A percentile compares a stretch with the other conserved stretches of the same genome.
phyloP scores from a whole-genome alignment of 208 protist genomes.

The Leishmania mexicana region DNA sequence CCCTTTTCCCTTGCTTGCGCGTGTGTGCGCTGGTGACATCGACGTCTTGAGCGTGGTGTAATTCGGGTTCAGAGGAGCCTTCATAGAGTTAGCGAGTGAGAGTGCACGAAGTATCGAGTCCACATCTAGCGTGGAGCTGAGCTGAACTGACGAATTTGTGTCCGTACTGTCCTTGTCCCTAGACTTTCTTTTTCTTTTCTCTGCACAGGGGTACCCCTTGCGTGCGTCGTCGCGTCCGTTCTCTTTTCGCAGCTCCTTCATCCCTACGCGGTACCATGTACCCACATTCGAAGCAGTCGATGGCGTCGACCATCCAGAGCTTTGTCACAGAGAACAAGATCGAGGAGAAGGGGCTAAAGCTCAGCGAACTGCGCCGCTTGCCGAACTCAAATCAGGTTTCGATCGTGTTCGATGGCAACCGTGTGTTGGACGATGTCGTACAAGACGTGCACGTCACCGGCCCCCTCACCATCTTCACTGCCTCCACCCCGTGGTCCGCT shows the following conservation, averaged over 20 bases:
- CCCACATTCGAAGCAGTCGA: constrained; percentile 33
- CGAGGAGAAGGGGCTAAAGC: constrained; percentile 61
- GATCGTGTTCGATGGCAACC: constrained; percentile 82
- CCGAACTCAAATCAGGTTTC: constrained; percentile 55
- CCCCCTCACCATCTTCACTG: constrained; percentile 71
- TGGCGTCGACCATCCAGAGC: constrained; percentile 41
- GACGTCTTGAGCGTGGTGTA: background rate
- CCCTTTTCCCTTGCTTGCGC: background rate
- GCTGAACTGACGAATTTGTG: background rate
- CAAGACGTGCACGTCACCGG: constrained; percentile 54
- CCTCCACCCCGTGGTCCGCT: constrained; percentile 60
- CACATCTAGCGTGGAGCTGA: background rate
- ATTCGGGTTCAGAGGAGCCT: background rate
- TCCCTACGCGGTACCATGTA: constrained; percentile 28
- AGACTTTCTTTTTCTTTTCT: background rate
- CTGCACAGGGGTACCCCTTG: background rate
- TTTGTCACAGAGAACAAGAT: constrained; percentile 69
- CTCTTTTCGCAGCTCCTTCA: background rate
- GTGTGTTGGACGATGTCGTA: constrained; percentile 77
- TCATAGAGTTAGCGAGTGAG: constrained; percentile 5
- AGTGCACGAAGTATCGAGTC: background rate
- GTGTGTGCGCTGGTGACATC: background rate
- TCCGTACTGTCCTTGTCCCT: background rate
- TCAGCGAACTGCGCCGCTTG: constrained; percentile 49
- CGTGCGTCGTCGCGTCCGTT: background rate